A percentile compares a stretch with the other conserved stretches of the same genome.
Conservation (phyloP, 208 protist genomes). For the Angomonas deanei region DNA sequence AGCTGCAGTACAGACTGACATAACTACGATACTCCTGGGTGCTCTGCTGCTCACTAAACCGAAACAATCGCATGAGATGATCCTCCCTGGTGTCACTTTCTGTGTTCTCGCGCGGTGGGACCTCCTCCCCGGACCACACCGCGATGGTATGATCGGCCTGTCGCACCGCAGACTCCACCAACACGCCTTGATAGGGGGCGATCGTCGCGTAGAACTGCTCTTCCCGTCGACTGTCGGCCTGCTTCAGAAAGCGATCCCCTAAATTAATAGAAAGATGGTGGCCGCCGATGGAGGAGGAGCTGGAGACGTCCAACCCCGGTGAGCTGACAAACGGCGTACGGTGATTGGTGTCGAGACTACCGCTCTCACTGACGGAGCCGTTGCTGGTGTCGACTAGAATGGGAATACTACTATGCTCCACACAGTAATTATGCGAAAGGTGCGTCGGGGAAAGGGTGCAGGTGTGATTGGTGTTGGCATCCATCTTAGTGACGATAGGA, state of each 20-base stretch:
- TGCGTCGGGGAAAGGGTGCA: not conserved
- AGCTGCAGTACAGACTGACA: not conserved
- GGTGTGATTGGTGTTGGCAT: not conserved
- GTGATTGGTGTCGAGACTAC: too few species aligned
- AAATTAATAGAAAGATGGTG: conserved; percentile 71
- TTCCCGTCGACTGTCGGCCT: conserved; percentile 61
- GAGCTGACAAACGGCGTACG: not conserved
- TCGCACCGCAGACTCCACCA: conserved; percentile 33
- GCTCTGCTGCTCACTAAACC: not conserved
- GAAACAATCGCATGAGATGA: not conserved
- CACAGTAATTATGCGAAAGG: not conserved
- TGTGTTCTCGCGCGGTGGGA: not conserved
- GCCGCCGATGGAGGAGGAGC: conserved; percentile 60
- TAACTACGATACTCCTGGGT: not conserved
- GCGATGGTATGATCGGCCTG: not conserved
- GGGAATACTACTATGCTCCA: not conserved
- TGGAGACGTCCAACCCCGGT: conserved; percentile 19
- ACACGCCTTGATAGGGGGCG: conserved; percentile 41
- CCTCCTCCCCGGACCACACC: not conserved
- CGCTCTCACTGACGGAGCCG: not conserved
- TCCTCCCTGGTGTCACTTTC: not conserved
- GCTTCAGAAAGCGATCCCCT: conserved; percentile 67
- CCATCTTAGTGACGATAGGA: not conserved
- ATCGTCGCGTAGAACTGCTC: conserved; percentile 78
- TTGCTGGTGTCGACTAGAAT: not conserved